Percentiles rank a stretch among this genome's conserved stretches.
Evolutionary conservation across 257 asterid genomes (phyloP).

Genomic region (Phtheirospermum japonicum): DNA sequence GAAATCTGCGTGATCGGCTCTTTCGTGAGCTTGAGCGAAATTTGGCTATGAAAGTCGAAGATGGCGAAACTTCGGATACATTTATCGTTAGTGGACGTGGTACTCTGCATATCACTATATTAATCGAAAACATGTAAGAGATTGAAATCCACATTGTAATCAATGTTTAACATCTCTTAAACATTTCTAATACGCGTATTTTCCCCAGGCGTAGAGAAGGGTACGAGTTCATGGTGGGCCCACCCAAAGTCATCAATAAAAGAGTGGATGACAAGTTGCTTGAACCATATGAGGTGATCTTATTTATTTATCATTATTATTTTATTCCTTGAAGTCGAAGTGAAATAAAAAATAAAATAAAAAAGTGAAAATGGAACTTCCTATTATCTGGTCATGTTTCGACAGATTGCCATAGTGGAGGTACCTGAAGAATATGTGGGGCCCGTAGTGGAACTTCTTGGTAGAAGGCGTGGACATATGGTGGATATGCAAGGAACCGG

Average conservation of each 20-base stretch:
- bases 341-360: too few species aligned
- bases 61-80: conserved; percentile 94
- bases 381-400: background rate
- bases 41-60: conserved; percentile 96
- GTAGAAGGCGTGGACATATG: conserved; percentile 97
- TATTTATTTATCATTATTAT: background rate
- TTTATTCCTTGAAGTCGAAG: too few species aligned
- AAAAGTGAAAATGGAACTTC: too few species aligned
- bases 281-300: conserved; percentile 86
- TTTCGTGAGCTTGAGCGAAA: conserved; percentile 93
- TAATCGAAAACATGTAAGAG: conserved; percentile 92
- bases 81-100: conserved; percentile 95
- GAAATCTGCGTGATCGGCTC: conserved; percentile 90
- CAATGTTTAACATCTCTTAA: conserved; percentile 13
- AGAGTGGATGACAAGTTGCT: conserved; percentile 64
- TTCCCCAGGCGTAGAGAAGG: conserved; percentile 97
- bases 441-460: conserved; percentile 91
- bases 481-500: conserved; percentile 90
- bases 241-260: conserved; percentile 96
- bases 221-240: conserved; percentile 99
- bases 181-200: conserved; percentile 24
- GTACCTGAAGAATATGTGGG: conserved; percentile 95
- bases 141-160: conserved; percentile 5
- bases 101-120: conserved; percentile 86
- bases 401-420: conserved; percentile 89